Conservation (phyloP, 768 basidiomycete species). For the Cystobasidium ongulense region DNA sequence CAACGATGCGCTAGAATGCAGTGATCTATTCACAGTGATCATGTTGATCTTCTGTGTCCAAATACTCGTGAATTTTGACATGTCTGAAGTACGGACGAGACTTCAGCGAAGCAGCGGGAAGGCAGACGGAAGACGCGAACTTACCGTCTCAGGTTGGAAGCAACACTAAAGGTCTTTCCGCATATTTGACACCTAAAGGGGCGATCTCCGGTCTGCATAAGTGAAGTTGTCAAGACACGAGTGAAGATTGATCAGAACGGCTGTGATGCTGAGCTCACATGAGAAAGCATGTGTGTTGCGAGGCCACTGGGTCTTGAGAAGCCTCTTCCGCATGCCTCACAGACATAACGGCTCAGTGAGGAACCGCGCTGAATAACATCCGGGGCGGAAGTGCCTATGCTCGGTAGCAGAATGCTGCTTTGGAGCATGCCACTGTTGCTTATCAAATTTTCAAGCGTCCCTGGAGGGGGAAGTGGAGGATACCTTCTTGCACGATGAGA, state of each 20-base stretch:
- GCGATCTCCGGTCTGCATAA: constrained; percentile 12
- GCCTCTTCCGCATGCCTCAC: not conserved
- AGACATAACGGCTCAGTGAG: not conserved
- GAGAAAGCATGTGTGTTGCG: not conserved
- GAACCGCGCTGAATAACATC: too few species aligned
- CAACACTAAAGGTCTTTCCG: not conserved
- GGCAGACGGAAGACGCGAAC: too few species aligned
- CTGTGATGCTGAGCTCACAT: not conserved
- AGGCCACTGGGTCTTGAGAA: constrained; percentile 11
- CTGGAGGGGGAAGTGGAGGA: not conserved
- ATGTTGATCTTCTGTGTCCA: too few species aligned
- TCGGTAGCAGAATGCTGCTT: not conserved
- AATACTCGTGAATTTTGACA: constrained; percentile 2
- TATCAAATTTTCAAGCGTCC: not conserved
- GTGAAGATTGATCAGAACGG: not conserved
- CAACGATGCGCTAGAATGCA: too few species aligned
- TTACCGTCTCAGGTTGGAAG: constrained; percentile 5
- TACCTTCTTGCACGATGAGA: not conserved
- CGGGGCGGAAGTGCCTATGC: too few species aligned
- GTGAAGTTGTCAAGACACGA: not conserved
- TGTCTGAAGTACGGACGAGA: not conserved
- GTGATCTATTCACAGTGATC: not conserved
- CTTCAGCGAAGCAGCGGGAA: too few species aligned
- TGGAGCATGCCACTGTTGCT: not conserved
- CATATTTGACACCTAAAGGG: not conserved